Base-by-base conservation (phyloP, 2,329 filamentous ascomycete genomes). In the Stemphylium beticola region DNA sequence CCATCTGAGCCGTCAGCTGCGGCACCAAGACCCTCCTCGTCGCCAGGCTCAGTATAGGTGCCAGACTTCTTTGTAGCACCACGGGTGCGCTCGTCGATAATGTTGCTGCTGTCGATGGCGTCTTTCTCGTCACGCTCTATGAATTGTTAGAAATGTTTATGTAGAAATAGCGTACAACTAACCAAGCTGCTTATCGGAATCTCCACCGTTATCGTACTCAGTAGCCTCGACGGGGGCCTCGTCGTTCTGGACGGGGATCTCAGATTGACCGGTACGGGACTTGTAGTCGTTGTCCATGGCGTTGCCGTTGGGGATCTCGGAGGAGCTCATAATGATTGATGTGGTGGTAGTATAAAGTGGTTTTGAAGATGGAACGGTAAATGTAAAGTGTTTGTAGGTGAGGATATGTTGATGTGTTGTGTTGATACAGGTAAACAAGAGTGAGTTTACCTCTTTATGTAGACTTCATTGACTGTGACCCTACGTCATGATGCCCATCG, bases 31-130 rank as follows among this genome's bases (percentile, higher is more conserved):
- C 76, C 72, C 69, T 82, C 81, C 50, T 82, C 80, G 60, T 83
- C 81, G 26, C 79, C 78, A n/a, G 81, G 81, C 74, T 83, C 81
- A 1, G 66, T 58, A 61, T 83, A 83, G 0, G 74, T 72, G 15
- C 81, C 80, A 32, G 69, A 57, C 36, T 71, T 32, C 72, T 81
- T 81, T 0, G 77, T 66, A 0, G 79, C 80, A 50, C 80, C 80
- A 15, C 81, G 74, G 7, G 81, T 82, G 26, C 79, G 78, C 22
- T 68, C 71, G 3, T 77, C 72, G 5, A 83, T 61, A 34, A 83
- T 81, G 58, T 83, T 83, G 49, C 55, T 65, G 57, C 75, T 51
- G 48, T 83, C 76, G 38, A 83, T 82, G 3, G 80, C 80, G 2
- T 81, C 79, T 2, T 68, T 68, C 18, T 83, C 81, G 47, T 83